phyloP scores from a whole-genome alignment of 345 rosid species.

The Populus tremula region DNA sequence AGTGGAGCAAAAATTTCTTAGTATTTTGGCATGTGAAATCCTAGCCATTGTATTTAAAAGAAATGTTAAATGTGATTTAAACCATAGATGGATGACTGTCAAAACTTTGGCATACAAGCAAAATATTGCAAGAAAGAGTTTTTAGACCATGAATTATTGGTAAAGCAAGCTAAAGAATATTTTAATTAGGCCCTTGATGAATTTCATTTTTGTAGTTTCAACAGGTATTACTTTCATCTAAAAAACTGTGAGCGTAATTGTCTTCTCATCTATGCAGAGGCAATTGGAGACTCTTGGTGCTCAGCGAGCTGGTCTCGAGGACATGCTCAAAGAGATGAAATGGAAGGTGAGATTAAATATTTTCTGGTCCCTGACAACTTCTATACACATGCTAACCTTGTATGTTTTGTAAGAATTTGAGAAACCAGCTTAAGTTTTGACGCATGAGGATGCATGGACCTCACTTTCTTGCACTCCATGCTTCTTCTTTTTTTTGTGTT shows the following conservation, averaged over 20 bases:
- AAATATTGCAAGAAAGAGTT: background rate
- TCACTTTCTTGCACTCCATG: background rate
- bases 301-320: conserved; percentile 98
- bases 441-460: background rate
- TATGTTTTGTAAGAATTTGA: background rate
- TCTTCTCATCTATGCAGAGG: conserved; percentile 54
- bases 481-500: background rate
- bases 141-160: background rate
- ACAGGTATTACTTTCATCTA: background rate
- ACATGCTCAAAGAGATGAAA: conserved; percentile 98
- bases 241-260: background rate
- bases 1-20: background rate
- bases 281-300: conserved; percentile 96
- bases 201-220: background rate
- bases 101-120: background rate
- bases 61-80: background rate
- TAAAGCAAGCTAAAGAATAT: background rate
- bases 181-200: background rate
- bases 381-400: background rate
- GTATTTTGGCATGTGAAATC: conserved; percentile 5
- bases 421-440: background rate
- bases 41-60: background rate
- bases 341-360: conserved; percentile 61
- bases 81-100: background rate
- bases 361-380: conserved; percentile 5